A percentile compares a stretch with the other conserved stretches of the same genome.
Evolutionary conservation across 2,329 filamentous ascomycete genomes (phyloP).

Genomic region (Aspergillus sp.): DNA sequence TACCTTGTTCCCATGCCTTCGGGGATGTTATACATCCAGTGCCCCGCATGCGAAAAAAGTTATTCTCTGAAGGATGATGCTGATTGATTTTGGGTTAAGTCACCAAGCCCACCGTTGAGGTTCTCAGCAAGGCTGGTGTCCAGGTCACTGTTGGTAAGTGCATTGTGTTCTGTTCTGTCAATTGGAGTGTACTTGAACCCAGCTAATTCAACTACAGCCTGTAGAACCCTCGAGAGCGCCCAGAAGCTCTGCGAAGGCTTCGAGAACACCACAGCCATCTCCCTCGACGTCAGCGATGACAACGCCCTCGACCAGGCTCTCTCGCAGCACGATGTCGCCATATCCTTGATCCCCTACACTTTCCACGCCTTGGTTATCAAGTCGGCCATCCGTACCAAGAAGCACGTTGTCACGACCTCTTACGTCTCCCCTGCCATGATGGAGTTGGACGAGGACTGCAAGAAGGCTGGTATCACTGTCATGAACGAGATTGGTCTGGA

Average conservation of each 20-base stretch:
- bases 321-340: conserved; percentile 70
- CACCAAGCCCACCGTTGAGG: conserved; percentile 58
- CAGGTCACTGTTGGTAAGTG: conserved; percentile 58
- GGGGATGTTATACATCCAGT: conserved; percentile 4
- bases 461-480: conserved; percentile 89
- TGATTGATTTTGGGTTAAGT: conserved; percentile 32
- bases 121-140: conserved; percentile 55
- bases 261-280: conserved; percentile 66
- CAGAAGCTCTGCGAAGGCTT: conserved; percentile 67
- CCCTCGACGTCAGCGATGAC: conserved; percentile 74
- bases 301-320: conserved; percentile 73
- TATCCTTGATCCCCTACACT: conserved; percentile 84
- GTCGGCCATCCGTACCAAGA: conserved; percentile 86
- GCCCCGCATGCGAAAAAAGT: conserved; percentile 14
- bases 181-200: not conserved
- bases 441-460: conserved; percentile 74
- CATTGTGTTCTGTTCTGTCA: not conserved
- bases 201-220: conserved; percentile 50
- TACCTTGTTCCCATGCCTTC: conserved; percentile 1
- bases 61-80: conserved; percentile 2
- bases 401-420: conserved; percentile 89
- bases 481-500: conserved; percentile 89
- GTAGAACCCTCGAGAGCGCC: conserved; percentile 70
- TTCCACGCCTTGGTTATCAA: conserved; percentile 87
- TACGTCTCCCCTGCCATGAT: conserved; percentile 91